A percentile compares a stretch with the other conserved stretches of the same genome.
phyloP scores from a whole-genome alignment of 2,329 filamentous ascomycete species.

The Hymenoscyphus scutula region DNA sequence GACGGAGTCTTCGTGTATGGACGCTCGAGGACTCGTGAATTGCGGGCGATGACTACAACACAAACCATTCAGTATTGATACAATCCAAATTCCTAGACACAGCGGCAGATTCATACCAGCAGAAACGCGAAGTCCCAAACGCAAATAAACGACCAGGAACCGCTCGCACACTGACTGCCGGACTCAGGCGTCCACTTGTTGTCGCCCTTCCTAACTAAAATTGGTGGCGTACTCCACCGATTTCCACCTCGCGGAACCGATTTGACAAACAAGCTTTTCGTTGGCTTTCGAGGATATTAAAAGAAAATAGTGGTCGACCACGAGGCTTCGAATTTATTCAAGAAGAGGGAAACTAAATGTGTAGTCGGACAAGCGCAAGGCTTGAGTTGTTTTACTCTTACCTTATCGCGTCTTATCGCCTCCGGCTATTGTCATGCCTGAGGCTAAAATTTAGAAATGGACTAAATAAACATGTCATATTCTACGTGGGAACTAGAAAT shows the following conservation, averaged over 20 bases:
- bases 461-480: not conserved
- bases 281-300: not conserved
- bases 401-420: not conserved
- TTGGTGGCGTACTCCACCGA: constrained; percentile 1
- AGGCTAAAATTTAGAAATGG: not conserved
- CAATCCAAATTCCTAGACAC: not conserved
- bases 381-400: not conserved
- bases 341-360: not conserved
- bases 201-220: not conserved
- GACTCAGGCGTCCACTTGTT: not conserved
- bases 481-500: not conserved
- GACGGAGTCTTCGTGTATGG: not conserved
- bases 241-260: not conserved
- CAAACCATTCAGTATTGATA: not conserved
- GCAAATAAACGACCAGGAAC: not conserved
- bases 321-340: not conserved
- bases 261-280: not conserved
- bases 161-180: not conserved
- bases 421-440: not conserved
- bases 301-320: not conserved
- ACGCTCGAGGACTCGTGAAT: not conserved
- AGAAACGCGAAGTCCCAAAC: not conserved
- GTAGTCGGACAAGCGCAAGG: constrained; percentile 5
- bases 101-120: constrained; percentile 1
- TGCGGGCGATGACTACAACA: not conserved